Base-by-base conservation (phyloP, 2,329 filamentous ascomycete species). In the Ceratocystis variospora region DNA sequence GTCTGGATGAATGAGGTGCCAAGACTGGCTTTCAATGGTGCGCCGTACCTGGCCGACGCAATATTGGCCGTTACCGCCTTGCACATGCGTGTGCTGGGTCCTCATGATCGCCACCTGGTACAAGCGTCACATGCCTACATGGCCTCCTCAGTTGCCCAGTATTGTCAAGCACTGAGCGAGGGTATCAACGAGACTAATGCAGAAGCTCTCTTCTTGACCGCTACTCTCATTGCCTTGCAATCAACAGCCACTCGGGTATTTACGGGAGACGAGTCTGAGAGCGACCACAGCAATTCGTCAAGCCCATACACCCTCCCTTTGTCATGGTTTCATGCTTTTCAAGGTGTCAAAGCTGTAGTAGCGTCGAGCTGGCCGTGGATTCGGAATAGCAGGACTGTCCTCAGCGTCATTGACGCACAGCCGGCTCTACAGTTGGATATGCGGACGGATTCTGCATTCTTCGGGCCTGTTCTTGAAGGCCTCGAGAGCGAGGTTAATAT, bases 251-350 rank as follows among this genome's bases (percentile, higher is more conserved):
- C 84, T 62, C 77, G 87, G 70, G 79, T 85, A 67, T 86, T 86
- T 68, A 79, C 79, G 67, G 81, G 83, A 63, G 82, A 84, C 66
- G 82, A 85, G 33, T 48, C 67, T 28, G 66, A 64, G 12, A 74
- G 74, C 17, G 75, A 78, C 46, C 70, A 72, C 2, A 74, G 75
- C 61, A 76, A 78, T 33, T 72, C 75, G 2, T 72, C 73, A n/a
- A 75, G 69, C 57, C 76, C 76, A 48, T 87, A 87, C 71, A 76
- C 77, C 19, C 74, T 86, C n/a, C 84, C 84, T 0, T 74, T 86
- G 55, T 79, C 82, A 2, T 87, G 83, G 83, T 87, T 87, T 68
- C 84, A 87, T 71, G 81, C 84, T 3, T 87, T 86, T 71, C 84
- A 87, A 70, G 84, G 84, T 10, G 83, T 87, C 69, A 87, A 87